These are phyloP conservation scores for Didymellaceae sp. DNA, from an alignment of 2,329 filamentous ascomycete species.

Conservation along the genomic window DNA sequence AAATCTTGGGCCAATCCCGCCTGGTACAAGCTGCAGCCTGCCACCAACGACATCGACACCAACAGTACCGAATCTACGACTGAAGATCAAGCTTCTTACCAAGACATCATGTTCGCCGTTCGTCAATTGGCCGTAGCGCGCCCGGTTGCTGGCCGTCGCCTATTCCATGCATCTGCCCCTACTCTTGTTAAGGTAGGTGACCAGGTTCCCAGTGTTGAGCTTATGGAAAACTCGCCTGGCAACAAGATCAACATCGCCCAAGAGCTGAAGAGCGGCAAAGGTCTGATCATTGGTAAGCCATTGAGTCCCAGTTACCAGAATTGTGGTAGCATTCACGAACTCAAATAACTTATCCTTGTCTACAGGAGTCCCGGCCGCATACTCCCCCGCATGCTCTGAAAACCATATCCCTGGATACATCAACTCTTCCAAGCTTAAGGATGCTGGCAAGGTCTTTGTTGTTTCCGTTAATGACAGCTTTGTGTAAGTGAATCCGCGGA, in stretches of 20 bases:
- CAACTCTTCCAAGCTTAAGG: conserved; percentile 76
- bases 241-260: conserved; percentile 88
- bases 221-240: conserved; percentile 84
- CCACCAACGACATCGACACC: conserved; percentile 18
- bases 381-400: conserved; percentile 66
- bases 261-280: conserved; percentile 72
- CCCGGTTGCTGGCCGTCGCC: conserved; percentile 30
- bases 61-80: conserved; percentile 7
- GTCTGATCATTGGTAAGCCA: conserved; percentile 69
- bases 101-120: conserved; percentile 29
- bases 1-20: conserved; percentile 5
- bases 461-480: conserved; percentile 94
- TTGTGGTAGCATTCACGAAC: background rate
- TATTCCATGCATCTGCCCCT: conserved; percentile 70
- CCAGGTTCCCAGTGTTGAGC: conserved; percentile 75
- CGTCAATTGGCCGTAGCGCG: conserved; percentile 34
- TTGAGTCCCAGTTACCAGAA: conserved; percentile 4
- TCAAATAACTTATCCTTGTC: conserved; percentile 12
- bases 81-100: conserved; percentile 3
- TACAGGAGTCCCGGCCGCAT: conserved; percentile 52
- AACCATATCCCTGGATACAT: conserved; percentile 87
- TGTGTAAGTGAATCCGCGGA: conserved; percentile 67
- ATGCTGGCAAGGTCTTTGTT: conserved; percentile 85
- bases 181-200: conserved; percentile 79
- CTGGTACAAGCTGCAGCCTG: conserved; percentile 4